Evolutionary conservation across 2,329 filamentous ascomycete genomes (phyloP), one percentile per base, ranked within the genome.

Genomic region (Aureobasidium leucospermi): DNA sequence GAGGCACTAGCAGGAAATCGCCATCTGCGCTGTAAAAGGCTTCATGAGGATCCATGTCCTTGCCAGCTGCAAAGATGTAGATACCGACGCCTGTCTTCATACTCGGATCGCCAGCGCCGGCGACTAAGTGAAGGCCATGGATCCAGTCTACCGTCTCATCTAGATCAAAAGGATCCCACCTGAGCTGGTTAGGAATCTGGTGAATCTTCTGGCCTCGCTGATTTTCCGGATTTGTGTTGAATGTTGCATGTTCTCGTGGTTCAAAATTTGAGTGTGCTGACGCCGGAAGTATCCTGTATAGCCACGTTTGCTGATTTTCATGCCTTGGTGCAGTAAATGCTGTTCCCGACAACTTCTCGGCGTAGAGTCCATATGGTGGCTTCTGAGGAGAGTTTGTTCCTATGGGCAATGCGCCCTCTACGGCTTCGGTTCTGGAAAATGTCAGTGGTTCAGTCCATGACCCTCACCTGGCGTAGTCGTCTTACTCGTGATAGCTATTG

Each of bases 11-110:
- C 56, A 88, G 73, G 62, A 85, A 80, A 67, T 88, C 85, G 15
- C 86, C 86, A 61, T 89, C 86, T 0, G 90, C 87, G 3, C 87
- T 92, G 78, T 93, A 95, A 71, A 92, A 95, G 0, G 89, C 89
- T 52, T 86, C 79, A 41, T 82, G 81, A n/a, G 79, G 75, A 51
- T 79, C 78, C 91, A 96, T 96, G 68, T 86, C 85, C 70, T 83
- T 86, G 19, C 88, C 89, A 0, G 87, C 89, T 1, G 88, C 86
- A 69, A 89, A 96, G 60, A 94, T 83, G 71, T 88, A 86, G 62
- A 94, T 90, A 23, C 88, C 90, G 43, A 95, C 67, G 0, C 91
- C 91, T 16, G 82, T 78, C 74, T 96, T 96, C 71, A 87, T 80
- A 0, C 86, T 87, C 0, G 89, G 85, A 66, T 94, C 88, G 15